A percentile compares a stretch with the other conserved stretches of the same genome.
Conservation (phyloP, 2,329 filamentous ascomycete species). For the Penicillium sp. region DNA sequence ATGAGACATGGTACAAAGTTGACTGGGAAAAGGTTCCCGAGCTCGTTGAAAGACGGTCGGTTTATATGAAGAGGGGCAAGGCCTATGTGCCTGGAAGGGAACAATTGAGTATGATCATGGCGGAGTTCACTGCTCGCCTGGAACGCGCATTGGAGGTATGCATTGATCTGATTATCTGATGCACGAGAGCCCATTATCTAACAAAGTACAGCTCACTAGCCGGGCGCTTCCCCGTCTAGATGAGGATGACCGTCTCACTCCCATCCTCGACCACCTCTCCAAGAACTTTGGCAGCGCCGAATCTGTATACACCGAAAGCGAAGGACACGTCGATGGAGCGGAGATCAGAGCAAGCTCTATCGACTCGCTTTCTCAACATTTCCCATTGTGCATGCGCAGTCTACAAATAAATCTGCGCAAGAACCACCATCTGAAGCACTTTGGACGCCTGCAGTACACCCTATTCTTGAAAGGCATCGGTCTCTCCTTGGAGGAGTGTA, state of each 20-base stretch:
- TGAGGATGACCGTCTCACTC: conserved; percentile 84
- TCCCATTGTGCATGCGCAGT: conserved; percentile 91
- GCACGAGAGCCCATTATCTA: conserved; percentile 11
- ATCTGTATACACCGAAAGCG: conserved; percentile 65
- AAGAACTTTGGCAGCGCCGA: conserved; percentile 95
- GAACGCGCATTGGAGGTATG: conserved; percentile 77
- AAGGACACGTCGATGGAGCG: conserved; percentile 61
- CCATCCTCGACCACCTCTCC: conserved; percentile 74
- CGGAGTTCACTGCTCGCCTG: conserved; percentile 74
- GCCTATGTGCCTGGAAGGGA: conserved; percentile 86
- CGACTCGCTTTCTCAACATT: conserved; percentile 72
- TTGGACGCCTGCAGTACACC: conserved; percentile 85
- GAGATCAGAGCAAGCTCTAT: conserved; percentile 74
- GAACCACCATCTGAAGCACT: conserved; percentile 89
- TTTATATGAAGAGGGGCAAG: conserved; percentile 73
- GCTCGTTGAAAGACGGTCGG: conserved; percentile 71
- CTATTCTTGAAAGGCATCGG: conserved; percentile 96
- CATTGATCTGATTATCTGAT: conserved; percentile 9
- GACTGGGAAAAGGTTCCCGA: conserved; percentile 93
- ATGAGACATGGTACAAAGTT: conserved; percentile 91
- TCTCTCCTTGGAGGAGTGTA: conserved; percentile 80
- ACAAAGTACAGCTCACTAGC: conserved; percentile 64
- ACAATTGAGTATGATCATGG: conserved; percentile 81
- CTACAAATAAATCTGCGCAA: conserved; percentile 80
- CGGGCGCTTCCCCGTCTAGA: conserved; percentile 85